These are phyloP conservation scores for Salix caprea DNA, from an alignment of 345 rosid genomes.

Conservation along the genomic window DNA sequence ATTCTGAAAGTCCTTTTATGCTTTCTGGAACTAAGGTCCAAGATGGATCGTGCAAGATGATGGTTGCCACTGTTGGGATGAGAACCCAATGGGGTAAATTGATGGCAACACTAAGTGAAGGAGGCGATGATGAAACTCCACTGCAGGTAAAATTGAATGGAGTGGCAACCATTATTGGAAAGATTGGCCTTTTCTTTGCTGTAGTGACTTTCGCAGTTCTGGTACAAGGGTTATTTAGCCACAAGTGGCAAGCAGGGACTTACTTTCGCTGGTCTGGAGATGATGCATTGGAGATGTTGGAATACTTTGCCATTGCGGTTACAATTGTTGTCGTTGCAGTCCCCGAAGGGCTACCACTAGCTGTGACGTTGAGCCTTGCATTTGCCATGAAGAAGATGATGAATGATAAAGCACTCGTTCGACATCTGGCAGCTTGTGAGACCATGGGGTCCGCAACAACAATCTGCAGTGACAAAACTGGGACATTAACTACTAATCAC, in stretches of 20 bases:
- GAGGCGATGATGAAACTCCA: slow-evolving; percentile 96
- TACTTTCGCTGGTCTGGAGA: slow-evolving; percentile 72
- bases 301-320: slow-evolving; percentile 84
- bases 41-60: slow-evolving; percentile 92
- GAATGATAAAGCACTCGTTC: slow-evolving; percentile 91
- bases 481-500: slow-evolving; percentile 84
- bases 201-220: slow-evolving; percentile 76
- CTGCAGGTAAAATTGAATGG: slow-evolving; percentile 90
- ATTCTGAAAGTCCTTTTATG: slow-evolving; percentile 62
- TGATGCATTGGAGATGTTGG: slow-evolving; percentile 67
- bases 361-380: slow-evolving; percentile 93
- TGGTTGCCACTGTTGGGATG: slow-evolving; percentile 90
- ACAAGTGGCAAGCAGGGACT: slow-evolving; percentile 43
- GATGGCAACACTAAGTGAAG: slow-evolving; percentile 92
- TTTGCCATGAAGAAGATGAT: slow-evolving; percentile 98
- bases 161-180: slow-evolving; percentile 87
- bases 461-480: slow-evolving; percentile 91
- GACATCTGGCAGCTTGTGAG: slow-evolving; percentile 93
- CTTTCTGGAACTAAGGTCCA: slow-evolving; percentile 89
- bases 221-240: slow-evolving; percentile 63
- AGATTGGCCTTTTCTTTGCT: slow-evolving; percentile 78
- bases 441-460: slow-evolving; percentile 97
- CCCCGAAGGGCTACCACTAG: slow-evolving; percentile 92
- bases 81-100: slow-evolving; percentile 96
- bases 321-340: slow-evolving; percentile 96